A percentile compares a stretch with the other conserved stretches of the same genome.
Conservation (phyloP, 495 filamentous ascomycete species). For the Penicillium daleae region DNA sequence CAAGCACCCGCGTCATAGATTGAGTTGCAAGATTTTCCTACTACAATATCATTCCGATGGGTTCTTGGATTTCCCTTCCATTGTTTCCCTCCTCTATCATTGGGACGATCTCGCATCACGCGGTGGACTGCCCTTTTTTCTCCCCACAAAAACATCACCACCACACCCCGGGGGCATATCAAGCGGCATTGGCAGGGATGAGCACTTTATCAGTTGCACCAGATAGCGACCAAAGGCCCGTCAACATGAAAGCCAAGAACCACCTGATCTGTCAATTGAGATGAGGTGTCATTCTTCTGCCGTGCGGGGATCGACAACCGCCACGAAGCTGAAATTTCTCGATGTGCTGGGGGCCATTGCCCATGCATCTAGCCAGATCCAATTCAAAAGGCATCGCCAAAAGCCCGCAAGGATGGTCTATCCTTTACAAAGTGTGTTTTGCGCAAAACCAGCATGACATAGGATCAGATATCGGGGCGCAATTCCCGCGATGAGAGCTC, state of each 20-base stretch:
- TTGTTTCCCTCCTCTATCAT: slow-evolving; percentile 18
- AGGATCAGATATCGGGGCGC: neutral
- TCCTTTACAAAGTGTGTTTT: neutral
- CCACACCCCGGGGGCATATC: neutral
- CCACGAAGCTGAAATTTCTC: neutral
- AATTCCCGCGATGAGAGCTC: slow-evolving; percentile 14
- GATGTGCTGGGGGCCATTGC: neutral
- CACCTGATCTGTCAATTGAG: neutral
- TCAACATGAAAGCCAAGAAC: neutral
- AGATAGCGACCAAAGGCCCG: neutral
- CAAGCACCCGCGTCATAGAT: slow-evolving; percentile 18
- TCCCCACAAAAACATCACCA: neutral
- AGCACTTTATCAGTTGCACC: neutral
- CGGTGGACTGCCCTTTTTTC: neutral
- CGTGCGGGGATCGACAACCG: neutral
- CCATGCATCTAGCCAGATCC: neutral
- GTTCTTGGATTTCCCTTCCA: slow-evolving; percentile 11
- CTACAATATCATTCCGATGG: slow-evolving; percentile 28
- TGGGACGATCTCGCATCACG: neutral
- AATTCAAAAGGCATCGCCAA: neutral
- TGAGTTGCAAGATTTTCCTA: slow-evolving; percentile 20
- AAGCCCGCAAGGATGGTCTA: neutral
- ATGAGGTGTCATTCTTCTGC: neutral
- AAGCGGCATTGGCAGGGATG: neutral
- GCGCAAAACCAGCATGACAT: neutral